Base-by-base conservation (phyloP, 1,139 yeast genomes). In the Lodderomyces jiufengensis region DNA sequence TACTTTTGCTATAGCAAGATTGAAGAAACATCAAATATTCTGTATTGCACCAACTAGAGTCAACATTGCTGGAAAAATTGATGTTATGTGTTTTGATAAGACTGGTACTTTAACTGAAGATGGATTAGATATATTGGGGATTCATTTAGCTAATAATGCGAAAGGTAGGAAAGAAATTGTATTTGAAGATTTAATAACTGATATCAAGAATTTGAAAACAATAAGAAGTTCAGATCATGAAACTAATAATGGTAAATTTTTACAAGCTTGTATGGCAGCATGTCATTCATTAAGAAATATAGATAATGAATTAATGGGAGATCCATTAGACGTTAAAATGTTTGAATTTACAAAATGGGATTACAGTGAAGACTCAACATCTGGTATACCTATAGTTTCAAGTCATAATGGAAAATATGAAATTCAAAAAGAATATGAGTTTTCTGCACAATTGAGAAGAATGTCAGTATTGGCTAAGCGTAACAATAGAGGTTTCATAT, bases 71-170 rank as follows among this genome's bases (percentile, higher is more conserved):
- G 98, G 98, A 4, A 88, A 92, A 51, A 58, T 94, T 20, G 97
- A 92, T 54, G 78, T 86, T 3, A 69, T 88, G 53, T 87, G 96
- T 51, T 92, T 94, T 60, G 99, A 92, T 62, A 92, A 92, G 55
- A 92, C 99, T 0, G 99, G 99, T 1, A 92, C 99, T 0, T 67
- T 92, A 47, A 92, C 99, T 0, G 98, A 92, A 55, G 98, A 92
- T 57, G 98, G 97, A 0, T 66, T 92, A 33, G 97, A 90, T 56
- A 87, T 94, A 5, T 69, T 88, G 50, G 98, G 98, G 3, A 79
- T 90, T 11, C 95, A 86, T 50, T 61, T 82, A 5, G 72, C 76
- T 2, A 66, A 71, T 30, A 72, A 73, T 40, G 78, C 77, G 1
- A 43, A 47, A 9, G 80, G 78, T 14, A 60, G 80, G 42, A 71